phyloP scores from a whole-genome alignment of 352 stramenopile species.

The Pythium folliculosum region DNA sequence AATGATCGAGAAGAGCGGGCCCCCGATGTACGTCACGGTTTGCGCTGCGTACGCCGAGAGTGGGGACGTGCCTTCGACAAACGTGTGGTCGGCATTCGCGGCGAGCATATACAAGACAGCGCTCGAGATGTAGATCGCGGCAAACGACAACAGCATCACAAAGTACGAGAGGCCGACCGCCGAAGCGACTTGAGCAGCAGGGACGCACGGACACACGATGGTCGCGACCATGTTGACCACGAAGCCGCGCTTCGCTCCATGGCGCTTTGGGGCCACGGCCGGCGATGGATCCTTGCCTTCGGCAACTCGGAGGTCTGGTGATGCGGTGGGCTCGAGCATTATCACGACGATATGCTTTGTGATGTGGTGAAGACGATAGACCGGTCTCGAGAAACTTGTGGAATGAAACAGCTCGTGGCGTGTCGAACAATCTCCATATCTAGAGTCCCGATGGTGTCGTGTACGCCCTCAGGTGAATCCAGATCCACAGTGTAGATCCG shows the following conservation, averaged over 20 bases:
- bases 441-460: too few relatives aligned
- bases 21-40: not conserved
- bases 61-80: not conserved
- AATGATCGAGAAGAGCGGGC: not conserved
- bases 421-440: too few relatives aligned
- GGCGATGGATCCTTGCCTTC: too few relatives aligned
- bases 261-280: not conserved
- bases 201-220: conserved; percentile 4
- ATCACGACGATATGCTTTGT: too few relatives aligned
- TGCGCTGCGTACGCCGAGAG: conserved; percentile 1
- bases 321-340: not conserved
- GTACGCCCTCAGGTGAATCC: too few relatives aligned
- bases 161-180: conserved; percentile 1
- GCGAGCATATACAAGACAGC: not conserved
- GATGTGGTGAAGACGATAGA: too few relatives aligned
- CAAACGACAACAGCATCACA: not conserved
- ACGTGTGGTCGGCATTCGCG: not conserved
- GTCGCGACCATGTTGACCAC: not conserved
- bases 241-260: not conserved
- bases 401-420: too few relatives aligned
- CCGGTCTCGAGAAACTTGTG: too few relatives aligned
- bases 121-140: not conserved
- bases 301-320: not conserved
- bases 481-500: too few relatives aligned
- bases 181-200: conserved; percentile 8